phyloP scores from a whole-genome alignment of 768 basidiomycete genomes.

The Suillus subaureus region DNA sequence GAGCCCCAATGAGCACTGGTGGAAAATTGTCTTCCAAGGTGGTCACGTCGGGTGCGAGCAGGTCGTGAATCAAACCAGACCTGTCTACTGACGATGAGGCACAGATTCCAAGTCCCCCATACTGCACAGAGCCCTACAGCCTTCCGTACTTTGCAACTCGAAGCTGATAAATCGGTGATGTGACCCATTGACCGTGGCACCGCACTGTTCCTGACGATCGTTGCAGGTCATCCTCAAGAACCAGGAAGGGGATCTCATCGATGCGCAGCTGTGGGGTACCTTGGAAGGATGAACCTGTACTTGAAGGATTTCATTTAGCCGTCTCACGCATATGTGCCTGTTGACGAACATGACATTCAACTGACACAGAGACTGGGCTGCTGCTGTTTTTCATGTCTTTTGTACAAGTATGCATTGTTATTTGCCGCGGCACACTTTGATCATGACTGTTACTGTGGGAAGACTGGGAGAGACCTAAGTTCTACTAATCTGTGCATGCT shows the following conservation, averaged over 20 bases:
- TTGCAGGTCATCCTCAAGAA: not conserved
- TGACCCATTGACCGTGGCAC: not conserved
- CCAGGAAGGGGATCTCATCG: rapidly evolving
- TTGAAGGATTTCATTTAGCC: not conserved
- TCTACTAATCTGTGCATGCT: too few species aligned
- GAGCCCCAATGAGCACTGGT: too few species aligned
- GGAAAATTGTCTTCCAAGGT: too few species aligned
- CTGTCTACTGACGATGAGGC: not conserved
- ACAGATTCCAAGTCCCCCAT: not conserved
- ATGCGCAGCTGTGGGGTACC: not conserved
- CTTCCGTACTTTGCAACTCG: not conserved
- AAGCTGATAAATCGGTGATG: not conserved
- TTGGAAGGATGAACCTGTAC: not conserved
- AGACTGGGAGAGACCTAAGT: too few species aligned
- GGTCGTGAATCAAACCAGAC: not conserved
- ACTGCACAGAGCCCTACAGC: too few species aligned
- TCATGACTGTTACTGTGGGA: too few species aligned
- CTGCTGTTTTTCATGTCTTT: not conserved
- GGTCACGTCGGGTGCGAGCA: not conserved
- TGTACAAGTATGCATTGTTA: not conserved
- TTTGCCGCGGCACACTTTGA: not conserved
- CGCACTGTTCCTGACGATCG: not conserved
- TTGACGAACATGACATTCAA: not conserved
- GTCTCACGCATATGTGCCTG: not conserved
- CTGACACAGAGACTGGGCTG: not conserved